Evolutionary conservation across 2,329 filamentous ascomycete genomes (phyloP).

Genomic region (Leptodontidium sp.): DNA sequence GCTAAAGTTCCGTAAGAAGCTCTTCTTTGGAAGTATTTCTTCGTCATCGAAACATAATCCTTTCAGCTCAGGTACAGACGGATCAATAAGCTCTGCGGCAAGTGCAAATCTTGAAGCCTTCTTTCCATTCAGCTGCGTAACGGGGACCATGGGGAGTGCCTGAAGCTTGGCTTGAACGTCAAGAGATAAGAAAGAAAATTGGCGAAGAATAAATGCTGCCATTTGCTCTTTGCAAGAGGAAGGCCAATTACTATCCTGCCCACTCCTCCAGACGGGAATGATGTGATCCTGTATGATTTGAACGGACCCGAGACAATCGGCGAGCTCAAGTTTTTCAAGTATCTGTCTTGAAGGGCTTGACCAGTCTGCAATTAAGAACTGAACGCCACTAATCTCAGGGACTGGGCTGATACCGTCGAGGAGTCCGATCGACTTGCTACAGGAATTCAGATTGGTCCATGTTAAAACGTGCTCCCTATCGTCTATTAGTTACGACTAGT

Average conservation of each 20-base stretch:
- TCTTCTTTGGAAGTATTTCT: constrained; percentile 35
- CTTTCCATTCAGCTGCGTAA: constrained; percentile 26
- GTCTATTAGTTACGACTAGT: too few relatives aligned
- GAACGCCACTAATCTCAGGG: constrained; percentile 30
- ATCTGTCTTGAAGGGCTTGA: constrained; percentile 20
- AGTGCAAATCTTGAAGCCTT: constrained; percentile 31
- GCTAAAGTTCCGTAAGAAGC: constrained; percentile 33
- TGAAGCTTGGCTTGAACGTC: constrained; percentile 25
- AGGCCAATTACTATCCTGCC: constrained; percentile 19
- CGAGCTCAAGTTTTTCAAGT: constrained; percentile 26
- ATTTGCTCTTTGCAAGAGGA: constrained; percentile 33
- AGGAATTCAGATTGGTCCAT: constrained; percentile 32
- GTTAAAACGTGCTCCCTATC: too few relatives aligned
- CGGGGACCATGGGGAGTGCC: constrained; percentile 38
- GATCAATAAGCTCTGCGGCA: constrained; percentile 38
- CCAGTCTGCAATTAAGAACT: constrained; percentile 33
- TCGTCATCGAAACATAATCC: constrained; percentile 43
- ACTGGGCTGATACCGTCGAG: constrained; percentile 27
- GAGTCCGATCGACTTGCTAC: constrained; percentile 30
- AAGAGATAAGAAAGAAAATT: constrained; percentile 29
- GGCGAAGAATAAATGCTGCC: constrained; percentile 30
- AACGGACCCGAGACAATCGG: constrained; percentile 19
- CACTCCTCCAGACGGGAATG: constrained; percentile 36
- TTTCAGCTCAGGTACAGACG: constrained; percentile 23
- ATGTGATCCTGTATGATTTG: constrained; percentile 34